Evolutionary conservation across 108 stramenopile species (phyloP).

Genomic region (Parietichytrium sp.): DNA sequence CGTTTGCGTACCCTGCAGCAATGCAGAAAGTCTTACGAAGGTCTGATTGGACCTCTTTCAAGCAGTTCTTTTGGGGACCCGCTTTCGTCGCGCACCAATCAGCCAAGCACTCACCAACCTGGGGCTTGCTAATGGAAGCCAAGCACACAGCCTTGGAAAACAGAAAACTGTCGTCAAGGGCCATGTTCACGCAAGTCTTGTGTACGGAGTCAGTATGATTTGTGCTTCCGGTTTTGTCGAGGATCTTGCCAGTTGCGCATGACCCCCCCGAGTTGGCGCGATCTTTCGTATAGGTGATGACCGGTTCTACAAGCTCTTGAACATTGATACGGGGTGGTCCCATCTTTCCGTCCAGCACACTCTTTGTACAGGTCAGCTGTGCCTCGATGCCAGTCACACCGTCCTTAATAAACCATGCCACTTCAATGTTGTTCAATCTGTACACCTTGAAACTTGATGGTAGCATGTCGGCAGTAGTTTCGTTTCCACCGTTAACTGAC

Average conservation of each 20-base stretch:
- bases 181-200: not conserved
- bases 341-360: not conserved
- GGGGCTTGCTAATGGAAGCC: not conserved
- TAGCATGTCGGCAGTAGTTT: too few relatives aligned
- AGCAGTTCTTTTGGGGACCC: not conserved
- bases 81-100: not conserved
- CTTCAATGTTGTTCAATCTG: too few relatives aligned
- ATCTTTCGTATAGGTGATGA: not conserved
- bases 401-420: not conserved
- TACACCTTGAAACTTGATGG: too few relatives aligned
- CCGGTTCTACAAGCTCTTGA: not conserved
- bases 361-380: not conserved
- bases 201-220: not conserved
- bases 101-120: not conserved
- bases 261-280: not conserved
- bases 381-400: not conserved
- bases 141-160: not conserved
- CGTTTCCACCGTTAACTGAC: too few relatives aligned
- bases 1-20: not conserved
- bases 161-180: not conserved
- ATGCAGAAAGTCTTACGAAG: not conserved
- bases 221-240: not conserved
- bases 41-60: not conserved
- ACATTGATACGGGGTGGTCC: not conserved
- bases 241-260: not conserved